Percentiles rank a stretch among this genome's conserved stretches.
Conservation (phyloP, 106 monocot genomes). For the Dendrobium officinale region DNA sequence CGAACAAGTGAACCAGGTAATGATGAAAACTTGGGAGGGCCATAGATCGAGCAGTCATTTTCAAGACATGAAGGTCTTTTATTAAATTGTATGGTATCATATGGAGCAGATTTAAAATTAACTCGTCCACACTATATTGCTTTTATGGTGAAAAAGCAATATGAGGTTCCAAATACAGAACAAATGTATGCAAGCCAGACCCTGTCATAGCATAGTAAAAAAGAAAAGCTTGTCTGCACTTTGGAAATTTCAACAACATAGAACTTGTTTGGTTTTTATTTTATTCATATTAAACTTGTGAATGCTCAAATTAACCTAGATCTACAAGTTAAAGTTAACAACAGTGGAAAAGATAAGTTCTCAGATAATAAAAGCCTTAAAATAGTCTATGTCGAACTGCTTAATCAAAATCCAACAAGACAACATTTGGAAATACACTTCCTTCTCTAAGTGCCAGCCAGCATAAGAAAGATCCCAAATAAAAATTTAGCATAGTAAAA, state of each 20-base stretch:
- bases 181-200: slow-evolving; percentile 98
- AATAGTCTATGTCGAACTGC: no score
- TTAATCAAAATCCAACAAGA: no score
- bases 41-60: slow-evolving; percentile 80
- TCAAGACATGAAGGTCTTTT: slow-evolving; percentile 81
- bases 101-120: slow-evolving; percentile 82
- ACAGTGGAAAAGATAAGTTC: not conserved
- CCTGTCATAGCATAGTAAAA: slow-evolving; percentile 34
- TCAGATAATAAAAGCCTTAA: not conserved
- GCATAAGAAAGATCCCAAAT: not conserved
- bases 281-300: not conserved
- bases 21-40: slow-evolving; percentile 53
- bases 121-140: slow-evolving; percentile 71
- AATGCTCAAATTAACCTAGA: not conserved
- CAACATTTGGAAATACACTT: not conserved
- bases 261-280: not conserved
- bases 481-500: not conserved
- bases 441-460: not conserved
- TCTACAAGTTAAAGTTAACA: not conserved
- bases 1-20: slow-evolving; percentile 41
- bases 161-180: slow-evolving; percentile 88
- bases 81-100: slow-evolving; percentile 88
- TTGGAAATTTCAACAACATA: not conserved
- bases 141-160: slow-evolving; percentile 93
- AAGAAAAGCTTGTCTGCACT: not conserved